These are phyloP conservation scores for Ogataea ganodermae DNA, from an alignment of 805 yeast genomes.

Conservation along the genomic window DNA sequence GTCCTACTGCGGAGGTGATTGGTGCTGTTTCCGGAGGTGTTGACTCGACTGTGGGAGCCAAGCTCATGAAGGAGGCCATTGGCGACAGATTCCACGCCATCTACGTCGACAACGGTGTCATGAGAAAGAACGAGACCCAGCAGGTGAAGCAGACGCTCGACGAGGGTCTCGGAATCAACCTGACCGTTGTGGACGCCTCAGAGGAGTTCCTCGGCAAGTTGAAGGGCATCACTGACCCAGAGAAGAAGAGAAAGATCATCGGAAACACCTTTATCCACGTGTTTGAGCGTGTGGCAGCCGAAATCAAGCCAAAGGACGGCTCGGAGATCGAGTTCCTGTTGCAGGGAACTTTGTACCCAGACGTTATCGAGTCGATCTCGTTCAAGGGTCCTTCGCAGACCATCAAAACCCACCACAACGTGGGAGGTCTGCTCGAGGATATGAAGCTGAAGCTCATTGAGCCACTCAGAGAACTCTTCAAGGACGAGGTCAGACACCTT, in stretches of 20 bases:
- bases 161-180: slow-evolving; percentile 91
- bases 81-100: slow-evolving; percentile 99
- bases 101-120: slow-evolving; percentile 95
- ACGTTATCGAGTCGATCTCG: slow-evolving; percentile 96
- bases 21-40: slow-evolving; percentile 99
- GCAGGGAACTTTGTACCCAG: slow-evolving; percentile 98
- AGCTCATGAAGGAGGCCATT: slow-evolving; percentile 96
- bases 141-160: slow-evolving; percentile 86
- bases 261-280: slow-evolving; percentile 98
- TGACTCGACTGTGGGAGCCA: slow-evolving; percentile 98
- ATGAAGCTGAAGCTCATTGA: slow-evolving; percentile 98
- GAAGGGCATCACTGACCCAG: slow-evolving; percentile 96
- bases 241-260: slow-evolving; percentile 97
- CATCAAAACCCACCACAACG: slow-evolving; percentile 98
- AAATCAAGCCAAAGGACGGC: slow-evolving; percentile 85
- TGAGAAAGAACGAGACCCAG: slow-evolving; percentile 92
- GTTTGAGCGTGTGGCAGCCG: slow-evolving; percentile 93
- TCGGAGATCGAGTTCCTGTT: slow-evolving; percentile 88
- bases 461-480: slow-evolving; percentile 97
- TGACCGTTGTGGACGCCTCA: slow-evolving; percentile 92
- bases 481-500: slow-evolving; percentile 96
- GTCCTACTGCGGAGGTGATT: slow-evolving; percentile 97
- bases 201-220: slow-evolving; percentile 85
- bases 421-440: slow-evolving; percentile 95
- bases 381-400: slow-evolving; percentile 99